phyloP scores from a whole-genome alignment of 2,329 filamentous ascomycete genomes.

The Spiromastix sp. region DNA sequence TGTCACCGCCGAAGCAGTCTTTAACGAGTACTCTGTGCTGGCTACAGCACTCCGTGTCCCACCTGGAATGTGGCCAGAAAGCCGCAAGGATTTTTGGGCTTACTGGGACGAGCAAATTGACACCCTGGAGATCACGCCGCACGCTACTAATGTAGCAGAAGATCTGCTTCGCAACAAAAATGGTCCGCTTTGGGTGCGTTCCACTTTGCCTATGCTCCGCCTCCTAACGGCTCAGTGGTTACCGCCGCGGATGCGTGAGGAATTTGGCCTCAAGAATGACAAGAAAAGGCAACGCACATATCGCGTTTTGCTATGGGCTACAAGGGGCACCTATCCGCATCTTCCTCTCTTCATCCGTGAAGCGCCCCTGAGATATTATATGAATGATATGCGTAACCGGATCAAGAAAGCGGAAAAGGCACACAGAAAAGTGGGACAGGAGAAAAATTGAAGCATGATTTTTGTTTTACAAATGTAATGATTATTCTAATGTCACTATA shows the following conservation, averaged over 20 bases:
- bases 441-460: neutral
- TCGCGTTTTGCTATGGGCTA: slow-evolving; percentile 13
- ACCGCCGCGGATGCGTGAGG: slow-evolving; percentile 17
- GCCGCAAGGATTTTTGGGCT: slow-evolving; percentile 24
- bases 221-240: slow-evolving; percentile 21
- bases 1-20: slow-evolving; percentile 16
- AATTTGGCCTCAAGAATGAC: slow-evolving; percentile 18
- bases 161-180: slow-evolving; percentile 21
- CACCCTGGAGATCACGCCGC: slow-evolving; percentile 22
- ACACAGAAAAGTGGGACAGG: neutral
- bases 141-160: slow-evolving; percentile 19
- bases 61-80: slow-evolving; percentile 26
- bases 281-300: slow-evolving; percentile 13
- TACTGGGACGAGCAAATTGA: slow-evolving; percentile 30
- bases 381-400: slow-evolving; percentile 23
- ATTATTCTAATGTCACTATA: neutral
- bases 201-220: slow-evolving; percentile 18
- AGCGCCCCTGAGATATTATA: slow-evolving; percentile 19
- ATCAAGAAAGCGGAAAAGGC: slow-evolving; percentile 5
- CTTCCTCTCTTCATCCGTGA: slow-evolving; percentile 18
- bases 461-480: neutral
- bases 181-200: slow-evolving; percentile 17
- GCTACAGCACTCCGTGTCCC: slow-evolving; percentile 21
- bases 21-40: slow-evolving; percentile 19
- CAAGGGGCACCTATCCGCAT: slow-evolving; percentile 15